phyloP scores from a whole-genome alignment of 129 eudicot genomes.

The Helianthus tuberosus region DNA sequence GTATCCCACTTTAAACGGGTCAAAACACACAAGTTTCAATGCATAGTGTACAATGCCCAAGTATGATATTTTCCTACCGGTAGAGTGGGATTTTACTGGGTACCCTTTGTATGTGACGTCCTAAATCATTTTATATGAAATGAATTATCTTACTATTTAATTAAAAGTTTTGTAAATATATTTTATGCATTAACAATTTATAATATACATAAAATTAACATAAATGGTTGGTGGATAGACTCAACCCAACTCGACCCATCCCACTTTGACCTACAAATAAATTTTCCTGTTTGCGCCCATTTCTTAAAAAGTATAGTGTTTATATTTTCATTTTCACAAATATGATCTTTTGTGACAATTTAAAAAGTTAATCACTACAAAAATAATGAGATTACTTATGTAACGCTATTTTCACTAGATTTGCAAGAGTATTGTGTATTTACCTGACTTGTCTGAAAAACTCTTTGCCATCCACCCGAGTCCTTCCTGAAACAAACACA shows the following conservation, averaged over 20 bases:
- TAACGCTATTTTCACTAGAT: background rate
- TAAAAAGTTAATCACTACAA: background rate
- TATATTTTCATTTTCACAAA: conserved; percentile 1
- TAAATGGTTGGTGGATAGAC: background rate
- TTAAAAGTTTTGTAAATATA: background rate
- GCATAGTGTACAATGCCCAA: too few relatives aligned
- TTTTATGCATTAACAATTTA: background rate
- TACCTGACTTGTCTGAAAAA: conserved; percentile 98
- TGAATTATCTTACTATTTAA: background rate
- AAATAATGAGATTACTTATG: background rate
- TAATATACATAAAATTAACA: too few relatives aligned
- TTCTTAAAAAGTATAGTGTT: background rate
- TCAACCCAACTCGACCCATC: background rate
- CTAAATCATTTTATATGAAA: background rate
- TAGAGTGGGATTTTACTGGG: too few relatives aligned
- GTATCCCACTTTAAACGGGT: too few relatives aligned
- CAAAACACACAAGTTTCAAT: too few relatives aligned
- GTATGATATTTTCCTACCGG: too few relatives aligned
- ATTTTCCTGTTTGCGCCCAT: background rate
- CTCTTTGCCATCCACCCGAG: conserved; percentile 92
- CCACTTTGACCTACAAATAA: background rate
- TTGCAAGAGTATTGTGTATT: background rate
- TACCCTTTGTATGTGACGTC: background rate
- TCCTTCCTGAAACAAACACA: conserved; percentile 54
- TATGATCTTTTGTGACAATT: background rate